phyloP scores from a whole-genome alignment of 2,329 filamentous ascomycete species.

The Trichoderma koningii region DNA sequence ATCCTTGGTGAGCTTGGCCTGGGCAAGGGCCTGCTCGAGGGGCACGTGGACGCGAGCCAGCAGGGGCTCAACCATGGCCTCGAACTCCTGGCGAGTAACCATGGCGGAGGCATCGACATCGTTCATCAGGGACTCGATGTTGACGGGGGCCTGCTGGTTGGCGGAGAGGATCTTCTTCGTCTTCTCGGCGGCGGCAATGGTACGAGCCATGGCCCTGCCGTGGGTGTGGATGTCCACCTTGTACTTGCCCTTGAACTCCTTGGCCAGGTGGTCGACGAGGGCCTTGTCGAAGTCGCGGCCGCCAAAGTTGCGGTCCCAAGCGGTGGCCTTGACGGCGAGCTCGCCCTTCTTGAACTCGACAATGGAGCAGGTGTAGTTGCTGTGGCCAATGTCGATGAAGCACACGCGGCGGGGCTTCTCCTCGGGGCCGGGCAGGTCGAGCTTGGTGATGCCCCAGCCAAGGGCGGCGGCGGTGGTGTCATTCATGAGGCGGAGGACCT shows the following conservation, averaged over 20 bases:
- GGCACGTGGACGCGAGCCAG: conserved; percentile 71
- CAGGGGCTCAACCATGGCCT: conserved; percentile 84
- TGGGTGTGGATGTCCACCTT: conserved; percentile 94
- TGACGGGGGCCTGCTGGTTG: conserved; percentile 88
- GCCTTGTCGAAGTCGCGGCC: conserved; percentile 97
- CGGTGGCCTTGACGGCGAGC: conserved; percentile 86
- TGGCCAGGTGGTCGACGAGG: conserved; percentile 88
- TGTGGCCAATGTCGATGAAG: conserved; percentile 95
- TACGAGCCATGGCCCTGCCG: conserved; percentile 84
- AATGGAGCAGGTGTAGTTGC: conserved; percentile 90
- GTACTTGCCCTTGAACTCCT: conserved; percentile 97
- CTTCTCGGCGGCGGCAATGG: conserved; percentile 89
- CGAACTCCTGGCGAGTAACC: conserved; percentile 92
- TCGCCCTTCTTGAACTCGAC: conserved; percentile 98
- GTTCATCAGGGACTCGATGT: conserved; percentile 98
- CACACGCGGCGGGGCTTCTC: conserved; percentile 89
- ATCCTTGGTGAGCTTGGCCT: conserved; percentile 85
- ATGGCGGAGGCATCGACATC: conserved; percentile 87
- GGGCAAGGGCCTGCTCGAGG: conserved; percentile 88
- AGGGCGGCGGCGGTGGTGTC: conserved; percentile 95
- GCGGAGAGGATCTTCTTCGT: conserved; percentile 97
- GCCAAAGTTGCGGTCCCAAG: conserved; percentile 94
- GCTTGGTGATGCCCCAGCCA: conserved; percentile 96
- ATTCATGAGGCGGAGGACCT: conserved; percentile 92
- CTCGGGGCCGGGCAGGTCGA: conserved; percentile 83